A percentile compares a stretch with the other conserved stretches of the same genome.
These are phyloP conservation scores for grape (Vitis vinifera) DNA, from an alignment of 164 flowering plant genomes.

Conservation along the genomic window ASM3070453v1 NC_081812.1:16555501-16556000, in stretches of 20 bases:
- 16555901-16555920: constrained; percentile 28
- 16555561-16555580: constrained; percentile 18
- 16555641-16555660: constrained; percentile 29
- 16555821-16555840: constrained; percentile 29
- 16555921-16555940: constrained; percentile 25
- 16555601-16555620: constrained; percentile 12
- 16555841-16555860: constrained; percentile 37
- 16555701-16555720: constrained; percentile 9
- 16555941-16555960: constrained; percentile 39
- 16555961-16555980: constrained; percentile 22
- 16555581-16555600: constrained; percentile 17
- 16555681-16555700: constrained; percentile 66
- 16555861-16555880: constrained; percentile 43
- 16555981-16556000: background rate
- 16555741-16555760: constrained; percentile 35
- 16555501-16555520: constrained; percentile 90
- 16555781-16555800: constrained; percentile 30
- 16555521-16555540: constrained; percentile 31
- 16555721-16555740: constrained; percentile 17
- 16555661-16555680: constrained; percentile 45
- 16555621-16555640: constrained; percentile 39
- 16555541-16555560: constrained; percentile 19
- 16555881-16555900: constrained; percentile 28
- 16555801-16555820: constrained; percentile 32
- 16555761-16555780: constrained; percentile 23